Evolutionary conservation across 139 green algal genomes (phyloP), one percentile per base, ranked within the genome.

Genomic region (Coelastrella sp.): DNA sequence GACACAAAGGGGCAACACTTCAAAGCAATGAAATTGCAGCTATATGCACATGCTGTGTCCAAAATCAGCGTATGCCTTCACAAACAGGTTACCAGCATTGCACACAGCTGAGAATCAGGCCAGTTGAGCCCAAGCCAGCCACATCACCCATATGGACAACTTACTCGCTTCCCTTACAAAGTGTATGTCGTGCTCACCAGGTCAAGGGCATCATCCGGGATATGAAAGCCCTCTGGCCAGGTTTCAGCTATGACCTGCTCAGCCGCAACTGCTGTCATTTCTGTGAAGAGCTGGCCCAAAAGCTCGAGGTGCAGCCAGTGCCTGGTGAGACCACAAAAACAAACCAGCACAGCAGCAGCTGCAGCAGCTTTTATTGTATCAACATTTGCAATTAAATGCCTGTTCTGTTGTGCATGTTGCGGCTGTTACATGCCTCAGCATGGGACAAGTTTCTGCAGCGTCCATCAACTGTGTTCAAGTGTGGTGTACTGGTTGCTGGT

Each of bases 251-350:
- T 82, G 96, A 98, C 83, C 89, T 97, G 63, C 91, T 97, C 61
- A 74, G 63, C 10, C 93, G 87, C 22, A 98, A 98, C 89, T 98
- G 96, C 91, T 97, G 96, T 90, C 94, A 97, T 90, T 98, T 98
- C 72, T 97, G 95, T 61, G 94, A 96, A 59, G 92, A 92, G 56
- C 92, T 97, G n/a, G 93, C 87, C 60, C n/a, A 74, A 8, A 66
- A 66, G 74, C 90, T 98, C 27, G 93, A 91, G 0, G 91, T 93
- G 75, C 70, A 79, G 17, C 80, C 80, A 10, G 87, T 91, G 24
- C 93, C 93, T 61, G 93, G 92, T 92, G 70, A 7, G 87, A 70
- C 1, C 35, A 49, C 35, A 49, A 49, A 49, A 49, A 49, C 35
- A 49, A 49, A 49, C 35, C 35, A 49, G 35, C 35, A 17, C 76